Conservation (phyloP, 2,329 filamentous ascomycete species). For the Fusarium sp. region DNA sequence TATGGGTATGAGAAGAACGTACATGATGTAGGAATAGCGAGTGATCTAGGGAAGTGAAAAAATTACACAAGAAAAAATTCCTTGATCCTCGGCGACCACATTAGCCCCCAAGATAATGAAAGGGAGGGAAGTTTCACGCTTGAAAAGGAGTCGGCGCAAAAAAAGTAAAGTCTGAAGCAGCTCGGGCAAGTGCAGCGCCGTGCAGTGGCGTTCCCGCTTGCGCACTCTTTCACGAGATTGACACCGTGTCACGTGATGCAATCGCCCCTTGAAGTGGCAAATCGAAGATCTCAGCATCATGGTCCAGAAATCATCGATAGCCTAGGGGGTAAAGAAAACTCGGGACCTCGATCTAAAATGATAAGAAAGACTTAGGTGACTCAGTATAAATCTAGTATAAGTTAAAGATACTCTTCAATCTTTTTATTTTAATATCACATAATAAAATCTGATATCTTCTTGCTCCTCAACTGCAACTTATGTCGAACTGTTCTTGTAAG, state of each 20-base stretch:
- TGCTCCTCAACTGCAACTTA: neutral
- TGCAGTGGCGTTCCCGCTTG: slow-evolving; percentile 36
- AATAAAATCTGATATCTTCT: neutral
- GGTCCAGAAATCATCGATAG: neutral
- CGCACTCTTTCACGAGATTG: slow-evolving; percentile 32
- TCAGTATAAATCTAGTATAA: neutral
- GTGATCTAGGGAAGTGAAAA: neutral
- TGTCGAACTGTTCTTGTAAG: neutral
- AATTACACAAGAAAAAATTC: slow-evolving; percentile 1
- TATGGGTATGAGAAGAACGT: neutral
- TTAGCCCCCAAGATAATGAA: neutral
- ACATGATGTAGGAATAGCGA: slow-evolving; percentile 19
- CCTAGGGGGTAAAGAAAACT: neutral
- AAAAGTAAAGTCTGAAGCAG: slow-evolving; percentile 15
- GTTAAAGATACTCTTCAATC: neutral
- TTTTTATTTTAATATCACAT: too few species aligned
- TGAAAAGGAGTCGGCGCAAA: slow-evolving; percentile 35
- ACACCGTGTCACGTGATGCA: slow-evolving; percentile 51
- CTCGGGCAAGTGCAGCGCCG: slow-evolving; percentile 27
- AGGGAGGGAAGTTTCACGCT: slow-evolving; percentile 9
- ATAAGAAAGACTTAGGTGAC: neutral
- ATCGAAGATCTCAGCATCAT: slow-evolving; percentile 1
- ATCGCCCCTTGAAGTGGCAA: neutral
- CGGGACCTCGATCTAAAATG: neutral
- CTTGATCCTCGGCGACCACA: slow-evolving; percentile 8